Evolutionary conservation across 805 yeast genomes (phyloP).

Genomic region (Ogataea methanolica): DNA sequence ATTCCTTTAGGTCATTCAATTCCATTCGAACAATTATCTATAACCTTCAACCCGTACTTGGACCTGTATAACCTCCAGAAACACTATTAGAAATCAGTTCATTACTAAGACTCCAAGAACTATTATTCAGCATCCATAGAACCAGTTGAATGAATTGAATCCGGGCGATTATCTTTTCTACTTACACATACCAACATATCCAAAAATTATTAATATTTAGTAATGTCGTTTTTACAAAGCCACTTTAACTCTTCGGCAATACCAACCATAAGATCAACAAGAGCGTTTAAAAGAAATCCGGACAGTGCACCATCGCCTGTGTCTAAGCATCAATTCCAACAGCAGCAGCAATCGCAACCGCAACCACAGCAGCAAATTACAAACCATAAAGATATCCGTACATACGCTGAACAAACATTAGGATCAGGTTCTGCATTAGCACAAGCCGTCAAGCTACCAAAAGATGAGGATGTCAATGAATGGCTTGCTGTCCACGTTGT

Average conservation of each 20-base stretch:
- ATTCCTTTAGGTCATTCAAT: no score
- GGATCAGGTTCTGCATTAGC: slow-evolving; percentile 89
- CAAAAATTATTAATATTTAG: background rate
- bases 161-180: no score
- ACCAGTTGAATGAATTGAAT: no score
- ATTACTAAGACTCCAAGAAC: no score
- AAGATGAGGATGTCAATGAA: slow-evolving; percentile 85
- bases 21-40: background rate
- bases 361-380: slow-evolving; percentile 20
- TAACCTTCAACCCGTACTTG: no score
- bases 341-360: slow-evolving; percentile 8
- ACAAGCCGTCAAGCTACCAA: slow-evolving; percentile 91
- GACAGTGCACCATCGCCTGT: slow-evolving; percentile 22
- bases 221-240: slow-evolving; percentile 26
- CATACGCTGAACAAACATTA: slow-evolving; percentile 89
- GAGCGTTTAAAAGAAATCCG: slow-evolving; percentile 30
- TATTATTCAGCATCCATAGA: no score
- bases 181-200: no score
- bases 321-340: slow-evolving; percentile 14
- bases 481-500: slow-evolving; percentile 99
- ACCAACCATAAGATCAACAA: slow-evolving; percentile 32
- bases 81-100: background rate
- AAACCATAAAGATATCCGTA: slow-evolving; percentile 68
- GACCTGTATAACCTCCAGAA: background rate
- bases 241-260: slow-evolving; percentile 28